These are phyloP conservation scores for Chondrostereum purpureum DNA, from an alignment of 1,284 basidiomycete genomes.

Conservation along the genomic window DNA sequence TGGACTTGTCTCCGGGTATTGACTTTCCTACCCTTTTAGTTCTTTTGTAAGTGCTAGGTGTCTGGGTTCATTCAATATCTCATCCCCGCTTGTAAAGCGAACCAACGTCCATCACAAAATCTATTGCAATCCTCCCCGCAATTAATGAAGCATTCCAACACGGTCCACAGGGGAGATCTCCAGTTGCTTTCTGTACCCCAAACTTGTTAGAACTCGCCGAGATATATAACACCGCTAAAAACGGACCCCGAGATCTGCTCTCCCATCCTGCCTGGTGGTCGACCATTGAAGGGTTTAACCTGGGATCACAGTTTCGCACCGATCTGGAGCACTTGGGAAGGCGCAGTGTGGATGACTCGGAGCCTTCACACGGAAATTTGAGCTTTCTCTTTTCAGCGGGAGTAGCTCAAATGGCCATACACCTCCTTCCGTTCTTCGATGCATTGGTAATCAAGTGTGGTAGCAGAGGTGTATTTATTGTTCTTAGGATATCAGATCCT, in stretches of 20 bases:
- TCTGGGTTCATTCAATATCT: constrained; percentile 1
- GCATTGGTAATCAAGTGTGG: constrained; percentile 83
- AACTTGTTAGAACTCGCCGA: constrained; percentile 73
- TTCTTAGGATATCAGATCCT: constrained; percentile 43
- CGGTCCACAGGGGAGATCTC: constrained; percentile 23
- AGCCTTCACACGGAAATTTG: constrained; percentile 38
- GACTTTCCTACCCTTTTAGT: constrained; percentile 26
- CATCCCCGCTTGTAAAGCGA: constrained; percentile 43
- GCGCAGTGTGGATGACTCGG: constrained; percentile 31
- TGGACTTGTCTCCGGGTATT: background rate
- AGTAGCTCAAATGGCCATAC: constrained; percentile 71
- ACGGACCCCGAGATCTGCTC: constrained; percentile 42
- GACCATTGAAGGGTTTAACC: constrained; percentile 51
- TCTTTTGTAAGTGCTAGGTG: constrained; percentile 45
- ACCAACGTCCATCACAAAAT: constrained; percentile 85
- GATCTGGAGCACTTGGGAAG: constrained; percentile 58
- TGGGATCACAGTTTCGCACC: constrained; percentile 58
- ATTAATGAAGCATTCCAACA: constrained; percentile 29
- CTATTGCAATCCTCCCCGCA: constrained; percentile 62
- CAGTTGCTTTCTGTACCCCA: constrained; percentile 69
- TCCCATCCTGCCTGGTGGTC: constrained; percentile 59
- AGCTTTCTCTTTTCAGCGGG: constrained; percentile 65
- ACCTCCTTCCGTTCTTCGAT: constrained; percentile 75
- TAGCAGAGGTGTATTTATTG: constrained; percentile 55
- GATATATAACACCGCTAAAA: constrained; percentile 50